phyloP scores from a whole-genome alignment of 169 alveolate species.

The Plasmodium reichenowi region DNA sequence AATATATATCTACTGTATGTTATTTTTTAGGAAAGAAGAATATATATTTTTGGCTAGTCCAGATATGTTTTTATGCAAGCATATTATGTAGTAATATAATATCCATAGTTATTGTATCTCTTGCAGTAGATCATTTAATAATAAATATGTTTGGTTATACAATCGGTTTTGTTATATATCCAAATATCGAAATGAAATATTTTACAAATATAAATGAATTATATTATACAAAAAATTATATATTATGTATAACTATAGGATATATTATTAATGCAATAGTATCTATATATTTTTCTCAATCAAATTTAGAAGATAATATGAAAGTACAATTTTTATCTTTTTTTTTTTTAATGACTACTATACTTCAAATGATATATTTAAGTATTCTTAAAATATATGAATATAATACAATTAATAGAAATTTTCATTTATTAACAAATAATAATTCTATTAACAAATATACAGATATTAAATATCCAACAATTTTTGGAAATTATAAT shows the following conservation, averaged over 20 bases:
- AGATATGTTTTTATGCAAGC: conserved; percentile 81
- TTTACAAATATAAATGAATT: conserved; percentile 28
- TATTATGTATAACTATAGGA: conserved; percentile 82
- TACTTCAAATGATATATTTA: conserved; percentile 73
- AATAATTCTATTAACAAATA: conserved; percentile 9
- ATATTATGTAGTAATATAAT: conserved; percentile 78
- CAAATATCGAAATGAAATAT: conserved; percentile 10
- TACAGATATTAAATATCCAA: conserved; percentile 67
- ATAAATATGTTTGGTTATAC: conserved; percentile 81
- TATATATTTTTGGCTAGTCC: conserved; percentile 78
- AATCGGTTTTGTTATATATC: conserved; percentile 80
- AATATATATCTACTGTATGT: conserved; percentile 83
- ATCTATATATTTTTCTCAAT: conserved; percentile 78
- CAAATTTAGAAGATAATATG: conserved; percentile 85
- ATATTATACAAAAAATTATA: conserved; percentile 49
- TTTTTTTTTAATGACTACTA: conserved; percentile 79
- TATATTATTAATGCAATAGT: conserved; percentile 80
- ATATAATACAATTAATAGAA: conserved; percentile 14
- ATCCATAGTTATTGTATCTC: conserved; percentile 82
- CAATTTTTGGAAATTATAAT: conserved; percentile 75
- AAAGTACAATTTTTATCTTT: conserved; percentile 81
- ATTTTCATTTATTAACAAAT: not conserved
- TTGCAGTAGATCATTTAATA: conserved; percentile 81
- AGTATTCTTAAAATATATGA: conserved; percentile 60
- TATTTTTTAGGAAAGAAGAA: conserved; percentile 82